Conservation (phyloP, 495 filamentous ascomycete genomes). For the Penicillium samsonianum region DNA sequence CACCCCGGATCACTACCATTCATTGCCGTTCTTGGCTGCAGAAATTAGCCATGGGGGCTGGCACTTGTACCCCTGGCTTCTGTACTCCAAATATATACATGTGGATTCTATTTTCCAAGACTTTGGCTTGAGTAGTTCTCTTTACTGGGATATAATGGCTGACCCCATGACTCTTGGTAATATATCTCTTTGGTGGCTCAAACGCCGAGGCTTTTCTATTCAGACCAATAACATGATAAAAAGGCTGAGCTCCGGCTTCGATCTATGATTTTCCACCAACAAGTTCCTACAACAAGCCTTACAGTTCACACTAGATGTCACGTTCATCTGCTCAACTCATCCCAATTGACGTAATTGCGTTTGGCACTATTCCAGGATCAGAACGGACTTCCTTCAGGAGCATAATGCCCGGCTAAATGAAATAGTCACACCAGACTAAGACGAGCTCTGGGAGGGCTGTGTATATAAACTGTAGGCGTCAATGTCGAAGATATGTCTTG, state of each 20-base stretch:
- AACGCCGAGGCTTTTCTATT: background rate
- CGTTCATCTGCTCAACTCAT: background rate
- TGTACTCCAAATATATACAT: background rate
- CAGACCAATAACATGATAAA: background rate
- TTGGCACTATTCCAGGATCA: slow-evolving; percentile 22
- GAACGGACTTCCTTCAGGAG: slow-evolving; percentile 15
- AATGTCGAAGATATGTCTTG: background rate
- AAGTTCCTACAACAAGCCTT: background rate
- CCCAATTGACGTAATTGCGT: slow-evolving; percentile 7
- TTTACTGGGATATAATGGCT: background rate
- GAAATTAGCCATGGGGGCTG: background rate
- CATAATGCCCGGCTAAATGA: background rate
- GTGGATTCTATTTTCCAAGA: background rate
- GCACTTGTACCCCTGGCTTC: background rate
- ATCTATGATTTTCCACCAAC: slow-evolving; percentile 9
- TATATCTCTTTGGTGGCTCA: background rate
- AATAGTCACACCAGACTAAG: background rate
- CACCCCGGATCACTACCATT: slow-evolving; percentile 4
- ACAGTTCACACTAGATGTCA: background rate
- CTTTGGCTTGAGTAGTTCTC: background rate
- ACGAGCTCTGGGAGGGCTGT: background rate
- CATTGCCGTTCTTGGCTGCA: slow-evolving; percentile 8
- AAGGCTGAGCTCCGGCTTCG: background rate
- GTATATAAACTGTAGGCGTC: background rate
- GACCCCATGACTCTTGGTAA: background rate